phyloP scores from a whole-genome alignment of 805 yeast species.

The Ogataea neopini region DNA sequence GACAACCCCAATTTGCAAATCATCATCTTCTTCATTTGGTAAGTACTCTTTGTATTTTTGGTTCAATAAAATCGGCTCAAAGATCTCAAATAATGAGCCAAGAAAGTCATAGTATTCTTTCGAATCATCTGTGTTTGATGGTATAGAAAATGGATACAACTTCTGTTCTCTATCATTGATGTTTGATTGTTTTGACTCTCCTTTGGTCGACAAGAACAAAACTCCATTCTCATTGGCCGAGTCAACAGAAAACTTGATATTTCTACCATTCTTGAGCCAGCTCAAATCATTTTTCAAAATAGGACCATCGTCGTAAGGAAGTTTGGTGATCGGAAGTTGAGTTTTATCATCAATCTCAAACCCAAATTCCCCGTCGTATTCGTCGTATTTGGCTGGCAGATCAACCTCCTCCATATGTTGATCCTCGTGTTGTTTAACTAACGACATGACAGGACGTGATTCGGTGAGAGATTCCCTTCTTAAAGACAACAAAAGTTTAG shows the following conservation, averaged over 20 bases:
- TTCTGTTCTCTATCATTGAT: conserved; percentile 42
- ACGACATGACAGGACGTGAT: conserved; percentile 3
- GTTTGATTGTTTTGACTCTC: conserved; percentile 4
- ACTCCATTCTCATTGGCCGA: conserved; percentile 43
- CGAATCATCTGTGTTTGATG: conserved; percentile 41
- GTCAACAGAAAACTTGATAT: conserved; percentile 48
- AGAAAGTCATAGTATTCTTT: conserved; percentile 48
- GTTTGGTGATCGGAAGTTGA: conserved; percentile 32
- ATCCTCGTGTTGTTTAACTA: conserved; percentile 10
- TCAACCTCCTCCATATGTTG: conserved; percentile 17
- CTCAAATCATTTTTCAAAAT: conserved; percentile 28
- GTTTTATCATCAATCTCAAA: conserved; percentile 28
- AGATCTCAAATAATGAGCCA: conserved; percentile 49
- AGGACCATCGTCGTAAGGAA: conserved; percentile 39
- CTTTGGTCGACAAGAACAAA: conserved; percentile 36
- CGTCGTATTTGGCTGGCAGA: conserved; percentile 26
- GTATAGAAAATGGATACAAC: conserved; percentile 40
- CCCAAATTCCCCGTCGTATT: conserved; percentile 23
- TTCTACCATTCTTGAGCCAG: conserved; percentile 39
- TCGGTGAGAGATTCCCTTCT: no score
- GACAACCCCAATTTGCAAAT: conserved; percentile 33
- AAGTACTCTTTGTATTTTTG: conserved; percentile 41
- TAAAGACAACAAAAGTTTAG: no score
- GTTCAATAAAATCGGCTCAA: conserved; percentile 51
- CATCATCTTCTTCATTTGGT: conserved; percentile 26